phyloP scores from a whole-genome alignment of 768 basidiomycete species.

The Trametes cinnabarina region DNA sequence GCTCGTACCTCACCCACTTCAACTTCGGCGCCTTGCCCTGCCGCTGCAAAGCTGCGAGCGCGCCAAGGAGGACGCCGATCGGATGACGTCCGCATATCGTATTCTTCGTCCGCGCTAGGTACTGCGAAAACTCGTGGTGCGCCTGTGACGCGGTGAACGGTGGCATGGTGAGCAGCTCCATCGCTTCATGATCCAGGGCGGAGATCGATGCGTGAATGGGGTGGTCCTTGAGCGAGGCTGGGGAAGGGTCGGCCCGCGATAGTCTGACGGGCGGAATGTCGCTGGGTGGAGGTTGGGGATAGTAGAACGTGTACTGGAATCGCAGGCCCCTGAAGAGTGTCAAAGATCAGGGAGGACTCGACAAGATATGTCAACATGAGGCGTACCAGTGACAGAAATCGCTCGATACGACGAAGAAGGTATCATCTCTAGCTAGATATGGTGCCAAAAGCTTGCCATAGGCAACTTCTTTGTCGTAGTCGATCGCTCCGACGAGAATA shows the following conservation, averaged over 20 bases:
- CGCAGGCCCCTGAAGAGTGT: slow-evolving; percentile 63
- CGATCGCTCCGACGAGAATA: slow-evolving; percentile 82
- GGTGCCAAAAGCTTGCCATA: slow-evolving; percentile 77
- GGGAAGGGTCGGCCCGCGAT: slow-evolving; percentile 39
- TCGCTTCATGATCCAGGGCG: slow-evolving; percentile 83
- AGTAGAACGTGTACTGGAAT: slow-evolving; percentile 88
- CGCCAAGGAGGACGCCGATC: slow-evolving; percentile 87
- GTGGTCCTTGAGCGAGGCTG: slow-evolving; percentile 41
- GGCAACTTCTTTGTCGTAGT: slow-evolving; percentile 51
- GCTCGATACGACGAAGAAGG: slow-evolving; percentile 87
- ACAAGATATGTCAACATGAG: background rate
- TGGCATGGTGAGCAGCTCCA: slow-evolving; percentile 64
- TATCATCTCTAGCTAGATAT: slow-evolving; percentile 74
- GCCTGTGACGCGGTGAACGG: slow-evolving; percentile 51
- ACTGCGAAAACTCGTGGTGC: slow-evolving; percentile 62
- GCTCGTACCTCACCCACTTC: slow-evolving; percentile 91
- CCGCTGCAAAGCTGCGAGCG: slow-evolving; percentile 58
- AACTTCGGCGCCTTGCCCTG: slow-evolving; percentile 38
- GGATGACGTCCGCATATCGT: slow-evolving; percentile 98
- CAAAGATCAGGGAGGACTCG: background rate
- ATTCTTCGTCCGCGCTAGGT: slow-evolving; percentile 77
- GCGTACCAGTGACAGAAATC: slow-evolving; percentile 97
- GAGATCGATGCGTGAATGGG: slow-evolving; percentile 84
- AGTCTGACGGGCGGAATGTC: slow-evolving; percentile 48
- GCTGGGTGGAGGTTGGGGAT: slow-evolving; percentile 57